A percentile compares a stretch with the other conserved stretches of the same genome.
These are phyloP conservation scores for Microbotryomycetes sp. DNA, from an alignment of 1,284 basidiomycete genomes.

Conservation along the genomic window DNA sequence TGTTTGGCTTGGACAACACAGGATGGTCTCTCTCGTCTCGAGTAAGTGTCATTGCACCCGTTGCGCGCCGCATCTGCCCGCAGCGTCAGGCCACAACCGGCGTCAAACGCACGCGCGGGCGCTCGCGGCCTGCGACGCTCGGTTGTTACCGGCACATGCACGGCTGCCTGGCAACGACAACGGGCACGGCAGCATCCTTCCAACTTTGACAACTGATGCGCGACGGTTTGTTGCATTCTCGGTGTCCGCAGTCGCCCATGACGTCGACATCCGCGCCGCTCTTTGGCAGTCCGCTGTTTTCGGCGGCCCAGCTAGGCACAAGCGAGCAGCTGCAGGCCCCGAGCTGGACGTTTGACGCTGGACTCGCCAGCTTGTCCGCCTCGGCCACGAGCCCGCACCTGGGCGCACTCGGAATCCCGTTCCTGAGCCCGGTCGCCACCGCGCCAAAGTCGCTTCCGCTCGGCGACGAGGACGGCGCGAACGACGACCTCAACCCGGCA, in stretches of 20 bases:
- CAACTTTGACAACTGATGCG: too few relatives aligned
- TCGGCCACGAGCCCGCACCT: not conserved
- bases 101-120: too few relatives aligned
- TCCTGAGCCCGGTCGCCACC: not conserved
- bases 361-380: not conserved
- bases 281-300: not conserved
- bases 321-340: not conserved
- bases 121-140: too few relatives aligned
- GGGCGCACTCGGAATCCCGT: not conserved
- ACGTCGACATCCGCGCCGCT: not conserved
- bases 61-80: too few relatives aligned
- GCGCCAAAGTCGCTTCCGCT: not conserved
- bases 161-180: too few relatives aligned
- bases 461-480: not conserved
- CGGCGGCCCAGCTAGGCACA: not conserved
- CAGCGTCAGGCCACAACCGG: too few relatives aligned
- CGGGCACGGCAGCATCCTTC: too few relatives aligned
- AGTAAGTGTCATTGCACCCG: too few relatives aligned
- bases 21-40: not conserved
- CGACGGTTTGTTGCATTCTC: too few relatives aligned
- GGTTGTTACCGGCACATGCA: too few relatives aligned
- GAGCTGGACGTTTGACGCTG: not conserved
- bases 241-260: too few relatives aligned
- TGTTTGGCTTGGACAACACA: not conserved
- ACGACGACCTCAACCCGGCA: too few relatives aligned